Evolutionary conservation across 768 basidiomycete genomes (phyloP).

Genomic region (Cyclocybe cylindracea): DNA sequence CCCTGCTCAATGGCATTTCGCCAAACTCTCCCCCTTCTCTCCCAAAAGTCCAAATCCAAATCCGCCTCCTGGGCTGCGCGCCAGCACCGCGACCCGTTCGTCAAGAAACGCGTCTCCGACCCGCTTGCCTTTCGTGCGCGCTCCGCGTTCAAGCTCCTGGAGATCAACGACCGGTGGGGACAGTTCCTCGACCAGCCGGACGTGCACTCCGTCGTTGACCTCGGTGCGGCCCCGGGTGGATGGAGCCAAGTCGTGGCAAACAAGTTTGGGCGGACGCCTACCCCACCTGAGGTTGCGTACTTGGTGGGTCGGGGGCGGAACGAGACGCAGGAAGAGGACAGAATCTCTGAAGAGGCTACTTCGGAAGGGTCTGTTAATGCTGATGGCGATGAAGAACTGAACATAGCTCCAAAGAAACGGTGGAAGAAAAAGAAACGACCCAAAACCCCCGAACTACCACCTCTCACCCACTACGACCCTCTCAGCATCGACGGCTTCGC

Average conservation of each 20-base stretch:
- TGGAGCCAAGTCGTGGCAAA: constrained; percentile 87
- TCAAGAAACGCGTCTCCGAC: constrained; percentile 47
- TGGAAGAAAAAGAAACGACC: constrained; percentile 12
- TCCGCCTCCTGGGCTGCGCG: constrained; percentile 71
- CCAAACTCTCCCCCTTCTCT: background rate
- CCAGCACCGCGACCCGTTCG: constrained; percentile 71
- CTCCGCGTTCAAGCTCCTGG: constrained; percentile 88
- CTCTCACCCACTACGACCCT: constrained; percentile 41
- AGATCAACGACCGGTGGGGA: constrained; percentile 63
- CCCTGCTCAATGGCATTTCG: constrained; percentile 13
- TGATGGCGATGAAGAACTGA: background rate
- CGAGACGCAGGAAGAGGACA: background rate
- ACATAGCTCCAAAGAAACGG: background rate
- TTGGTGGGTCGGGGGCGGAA: background rate
- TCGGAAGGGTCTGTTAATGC: background rate
- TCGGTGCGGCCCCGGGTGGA: constrained; percentile 91
- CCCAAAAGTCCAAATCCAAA: constrained; percentile 21
- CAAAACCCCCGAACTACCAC: too few species aligned
- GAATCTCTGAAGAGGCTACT: background rate
- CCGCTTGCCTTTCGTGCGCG: constrained; percentile 70
- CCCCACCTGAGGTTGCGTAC: background rate
- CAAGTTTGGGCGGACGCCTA: constrained; percentile 51
- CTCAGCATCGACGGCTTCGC: constrained; percentile 38
- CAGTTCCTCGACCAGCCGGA: constrained; percentile 53
- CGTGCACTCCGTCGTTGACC: constrained; percentile 77